These are phyloP conservation scores for Wickerhamiella domercqiae DNA, from an alignment of 805 yeast species.

Conservation along the genomic window DNA sequence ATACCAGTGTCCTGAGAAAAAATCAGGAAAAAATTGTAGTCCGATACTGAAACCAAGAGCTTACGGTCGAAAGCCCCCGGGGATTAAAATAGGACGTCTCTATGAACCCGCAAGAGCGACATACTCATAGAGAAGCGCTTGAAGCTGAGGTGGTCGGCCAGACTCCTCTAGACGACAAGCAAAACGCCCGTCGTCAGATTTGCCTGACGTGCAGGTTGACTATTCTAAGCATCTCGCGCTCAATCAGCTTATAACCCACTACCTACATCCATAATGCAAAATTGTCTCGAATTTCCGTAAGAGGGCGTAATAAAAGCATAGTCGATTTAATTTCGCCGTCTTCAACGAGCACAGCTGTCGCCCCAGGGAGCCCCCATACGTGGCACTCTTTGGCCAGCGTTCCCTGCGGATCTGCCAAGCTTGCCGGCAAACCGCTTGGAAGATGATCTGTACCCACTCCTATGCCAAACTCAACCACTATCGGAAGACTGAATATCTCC, in stretches of 20 bases:
- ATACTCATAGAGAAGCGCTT: no score
- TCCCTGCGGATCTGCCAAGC: conserved; percentile 16
- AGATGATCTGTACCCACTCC: not conserved
- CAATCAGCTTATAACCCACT: no score
- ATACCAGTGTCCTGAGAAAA: not conserved
- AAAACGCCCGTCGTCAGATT: no score
- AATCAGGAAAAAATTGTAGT: conserved; percentile 11
- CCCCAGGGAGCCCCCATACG: conserved; percentile 23
- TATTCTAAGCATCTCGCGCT: no score
- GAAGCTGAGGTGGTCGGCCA: no score
- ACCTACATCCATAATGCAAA: conserved; percentile 8
- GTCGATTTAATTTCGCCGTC: conserved; percentile 16
- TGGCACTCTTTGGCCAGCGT: conserved; percentile 20
- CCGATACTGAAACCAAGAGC: conserved; percentile 20
- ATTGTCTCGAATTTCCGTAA: conserved; percentile 4
- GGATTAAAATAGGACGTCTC: conserved; percentile 19
- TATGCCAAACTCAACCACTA: not conserved
- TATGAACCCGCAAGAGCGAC: no score
- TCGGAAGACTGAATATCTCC: not conserved
- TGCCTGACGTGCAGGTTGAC: no score
- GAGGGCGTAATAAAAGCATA: conserved; percentile 12
- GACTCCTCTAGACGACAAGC: no score
- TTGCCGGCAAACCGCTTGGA: not conserved
- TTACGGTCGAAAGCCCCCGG: conserved; percentile 16
- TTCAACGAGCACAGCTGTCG: conserved; percentile 21